phyloP scores from a whole-genome alignment of 1,284 basidiomycete genomes.

The Termitomyces sp. region DNA sequence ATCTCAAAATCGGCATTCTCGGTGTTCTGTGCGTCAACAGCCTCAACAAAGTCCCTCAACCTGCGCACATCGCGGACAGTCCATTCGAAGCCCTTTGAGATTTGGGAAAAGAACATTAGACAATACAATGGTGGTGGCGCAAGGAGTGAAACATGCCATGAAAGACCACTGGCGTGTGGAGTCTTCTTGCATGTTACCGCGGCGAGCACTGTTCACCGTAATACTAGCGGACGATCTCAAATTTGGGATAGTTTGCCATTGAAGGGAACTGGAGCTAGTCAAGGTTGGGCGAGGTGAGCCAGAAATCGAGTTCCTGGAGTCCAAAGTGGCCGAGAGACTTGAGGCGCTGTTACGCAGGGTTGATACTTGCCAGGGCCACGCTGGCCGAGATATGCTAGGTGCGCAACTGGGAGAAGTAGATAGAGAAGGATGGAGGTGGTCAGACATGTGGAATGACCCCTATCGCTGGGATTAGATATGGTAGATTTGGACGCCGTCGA shows the following conservation, averaged over 20 bases:
- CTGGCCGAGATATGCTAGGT: slow-evolving; percentile 43
- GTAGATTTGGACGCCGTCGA: not conserved
- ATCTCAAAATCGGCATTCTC: slow-evolving; percentile 42
- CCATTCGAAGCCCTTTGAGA: slow-evolving; percentile 64
- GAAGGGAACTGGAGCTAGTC: slow-evolving; percentile 14
- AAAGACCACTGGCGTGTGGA: slow-evolving; percentile 58
- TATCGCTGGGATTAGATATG: not conserved
- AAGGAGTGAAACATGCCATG: slow-evolving; percentile 33
- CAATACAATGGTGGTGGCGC: not conserved
- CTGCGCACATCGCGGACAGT: slow-evolving; percentile 51
- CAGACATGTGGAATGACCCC: slow-evolving; percentile 32
- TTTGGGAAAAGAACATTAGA: slow-evolving; percentile 1
- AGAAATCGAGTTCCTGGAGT: slow-evolving; percentile 22
- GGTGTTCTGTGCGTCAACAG: slow-evolving; percentile 20
- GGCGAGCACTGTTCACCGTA: slow-evolving; percentile 17
- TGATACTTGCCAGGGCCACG: slow-evolving; percentile 51
- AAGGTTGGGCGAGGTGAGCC: slow-evolving; percentile 14
- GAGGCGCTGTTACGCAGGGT: slow-evolving; percentile 16
- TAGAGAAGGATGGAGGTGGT: slow-evolving; percentile 35
- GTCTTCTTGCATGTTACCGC: slow-evolving; percentile 30
- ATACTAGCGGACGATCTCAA: slow-evolving; percentile 14
- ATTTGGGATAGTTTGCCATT: slow-evolving; percentile 13
- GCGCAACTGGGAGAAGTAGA: slow-evolving; percentile 44
- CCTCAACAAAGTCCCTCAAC: slow-evolving; percentile 49
- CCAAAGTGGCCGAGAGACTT: slow-evolving; percentile 21